Conservation (phyloP, 1,284 basidiomycete genomes). For the Fereydounia khargensis region DNA sequence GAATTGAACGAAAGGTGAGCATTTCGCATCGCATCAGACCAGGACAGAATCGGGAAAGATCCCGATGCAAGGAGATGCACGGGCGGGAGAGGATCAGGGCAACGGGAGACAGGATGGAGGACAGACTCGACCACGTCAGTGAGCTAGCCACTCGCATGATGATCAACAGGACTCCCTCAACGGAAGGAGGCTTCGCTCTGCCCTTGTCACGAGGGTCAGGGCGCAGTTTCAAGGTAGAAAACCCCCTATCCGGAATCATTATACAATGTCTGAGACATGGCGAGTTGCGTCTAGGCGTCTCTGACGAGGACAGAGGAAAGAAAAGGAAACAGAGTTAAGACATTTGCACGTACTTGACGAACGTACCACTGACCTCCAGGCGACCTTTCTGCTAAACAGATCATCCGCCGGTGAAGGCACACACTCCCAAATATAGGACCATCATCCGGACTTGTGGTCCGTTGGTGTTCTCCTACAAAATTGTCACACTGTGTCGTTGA, state of each 20-base stretch:
- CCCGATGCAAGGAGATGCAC: neutral
- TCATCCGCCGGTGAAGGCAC: too few relatives aligned
- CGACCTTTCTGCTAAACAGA: too few relatives aligned
- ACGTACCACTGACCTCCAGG: too few relatives aligned
- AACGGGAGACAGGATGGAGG: neutral
- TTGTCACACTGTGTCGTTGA: too few relatives aligned
- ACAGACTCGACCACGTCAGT: too few relatives aligned
- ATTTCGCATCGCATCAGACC: too few relatives aligned
- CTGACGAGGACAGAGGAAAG: slow-evolving; percentile 1
- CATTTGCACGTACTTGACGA: too few relatives aligned
- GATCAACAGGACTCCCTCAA: slow-evolving; percentile 51
- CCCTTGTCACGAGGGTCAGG: neutral
- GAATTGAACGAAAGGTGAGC: too few relatives aligned
- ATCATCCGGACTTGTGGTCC: too few relatives aligned
- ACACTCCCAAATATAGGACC: too few relatives aligned
- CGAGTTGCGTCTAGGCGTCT: neutral
- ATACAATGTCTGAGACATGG: slow-evolving; percentile 29
- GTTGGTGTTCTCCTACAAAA: too few relatives aligned
- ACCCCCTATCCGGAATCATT: slow-evolving; percentile 48
- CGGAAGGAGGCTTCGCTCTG: slow-evolving; percentile 29
- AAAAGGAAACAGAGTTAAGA: neutral
- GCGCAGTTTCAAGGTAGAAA: slow-evolving; percentile 34
- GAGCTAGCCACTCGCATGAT: slow-evolving; percentile 23
- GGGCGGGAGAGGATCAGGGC: neutral
- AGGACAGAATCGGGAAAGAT: neutral